Evolutionary conservation across 2,329 filamentous ascomycete genomes (phyloP), one percentile per base, ranked within the genome.

Genomic region (Calcarisporium arbuscula): DNA sequence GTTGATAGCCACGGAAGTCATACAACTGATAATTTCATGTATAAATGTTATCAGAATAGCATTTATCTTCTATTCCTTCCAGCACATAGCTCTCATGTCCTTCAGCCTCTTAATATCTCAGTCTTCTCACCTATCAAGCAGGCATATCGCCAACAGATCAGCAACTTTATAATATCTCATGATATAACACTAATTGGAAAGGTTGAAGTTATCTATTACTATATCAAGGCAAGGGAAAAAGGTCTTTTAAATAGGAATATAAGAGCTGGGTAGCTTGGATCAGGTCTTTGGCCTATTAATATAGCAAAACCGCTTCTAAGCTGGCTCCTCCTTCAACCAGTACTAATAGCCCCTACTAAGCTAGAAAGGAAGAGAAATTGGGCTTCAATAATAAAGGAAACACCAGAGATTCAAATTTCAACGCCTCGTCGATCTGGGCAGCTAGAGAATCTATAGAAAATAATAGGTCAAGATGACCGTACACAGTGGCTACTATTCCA

Each of bases 1-100:
- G n/a, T 35, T 30, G 26, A 35, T 19, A 16, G 27, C 33, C 20
- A 35, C 26, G 30, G 28, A 25, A 35, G 33, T 30, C n/a, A 35
- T 30, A 22, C 23, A 18, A 35, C 17, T 3, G n/a, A 14, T 23
- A 19, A 35, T 29, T 35, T 35, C 20, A 17, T 35, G 18, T 22
- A 5, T 16, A 17, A 35, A 29, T 35, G 11, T 19, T 35, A 22
- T 30, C 11, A 26, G 6, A 14, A 36, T 36, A 31, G 26, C n/a
- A 36, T 36, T 6, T 36, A 17, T 15, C 7, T 31, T 4, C 11
- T 36, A 14, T 36, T 36, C 28, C 9, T 36, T 19, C 22, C 18
- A 14, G 15, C 8, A 18, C 17, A 36, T 36, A 36, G 15, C 14
- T 26, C 12, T 14, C 20, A 36, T 27, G 19, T 35, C 16, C 27